Evolutionary conservation across 2,329 filamentous ascomycete species (phyloP).

Genomic region (Chaetoscypha palmicola): DNA sequence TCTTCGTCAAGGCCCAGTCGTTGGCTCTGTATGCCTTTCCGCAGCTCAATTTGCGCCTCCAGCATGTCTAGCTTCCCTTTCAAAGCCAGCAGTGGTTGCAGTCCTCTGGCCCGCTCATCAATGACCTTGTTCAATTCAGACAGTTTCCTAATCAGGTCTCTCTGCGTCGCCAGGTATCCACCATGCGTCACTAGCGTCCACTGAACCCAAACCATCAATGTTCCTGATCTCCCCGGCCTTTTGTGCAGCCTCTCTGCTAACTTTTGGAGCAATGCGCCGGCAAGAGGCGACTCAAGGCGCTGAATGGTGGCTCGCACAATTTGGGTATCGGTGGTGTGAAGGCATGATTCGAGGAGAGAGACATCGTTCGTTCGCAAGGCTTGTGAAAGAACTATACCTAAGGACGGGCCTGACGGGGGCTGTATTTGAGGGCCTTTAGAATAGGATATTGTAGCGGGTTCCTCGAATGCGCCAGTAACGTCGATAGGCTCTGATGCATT

Average conservation of each 20-base stretch:
- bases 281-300: conserved; percentile 77
- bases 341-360: conserved; percentile 83
- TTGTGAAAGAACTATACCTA: conserved; percentile 88
- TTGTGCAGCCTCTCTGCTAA: conserved; percentile 81
- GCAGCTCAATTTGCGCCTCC: conserved; percentile 77
- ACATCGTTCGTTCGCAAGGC: conserved; percentile 88
- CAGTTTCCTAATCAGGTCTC: conserved; percentile 73
- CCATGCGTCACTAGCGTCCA: conserved; percentile 91
- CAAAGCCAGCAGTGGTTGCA: conserved; percentile 75
- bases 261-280: conserved; percentile 70
- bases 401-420: conserved; percentile 64
- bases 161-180: conserved; percentile 79
- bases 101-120: conserved; percentile 73
- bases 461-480: conserved; percentile 55
- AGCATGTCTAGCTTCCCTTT: conserved; percentile 96
- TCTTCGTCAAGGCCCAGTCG: conserved; percentile 35
- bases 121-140: conserved; percentile 77
- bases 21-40: conserved; percentile 57
- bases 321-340: conserved; percentile 68
- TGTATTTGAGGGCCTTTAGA: conserved; percentile 22
- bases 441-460: conserved; percentile 21
- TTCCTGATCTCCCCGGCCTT: conserved; percentile 80
- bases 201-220: conserved; percentile 90
- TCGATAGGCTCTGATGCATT: conserved; percentile 68
- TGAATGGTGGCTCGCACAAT: conserved; percentile 87